Evolutionary conservation across 208 protist species (phyloP).

Genomic region (Crithidia sp.): DNA sequence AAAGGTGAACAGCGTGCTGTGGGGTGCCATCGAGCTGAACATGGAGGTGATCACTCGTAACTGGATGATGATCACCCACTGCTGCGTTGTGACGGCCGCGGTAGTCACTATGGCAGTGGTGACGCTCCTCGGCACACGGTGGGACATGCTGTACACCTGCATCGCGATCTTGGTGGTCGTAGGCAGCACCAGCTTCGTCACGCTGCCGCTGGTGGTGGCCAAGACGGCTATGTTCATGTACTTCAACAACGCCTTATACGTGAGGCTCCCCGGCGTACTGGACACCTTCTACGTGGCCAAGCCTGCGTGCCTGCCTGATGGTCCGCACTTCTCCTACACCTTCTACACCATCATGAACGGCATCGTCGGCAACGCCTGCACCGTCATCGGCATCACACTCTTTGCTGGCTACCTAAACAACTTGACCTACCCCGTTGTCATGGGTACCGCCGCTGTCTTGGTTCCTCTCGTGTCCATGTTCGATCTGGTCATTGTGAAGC

Average conservation of each 20-base stretch:
- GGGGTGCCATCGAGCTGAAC: constrained; percentile 38
- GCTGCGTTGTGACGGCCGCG: constrained; percentile 35
- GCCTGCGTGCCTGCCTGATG: constrained; percentile 52
- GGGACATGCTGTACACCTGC: constrained; percentile 37
- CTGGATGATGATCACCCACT: constrained; percentile 43
- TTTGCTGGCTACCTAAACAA: constrained; percentile 64
- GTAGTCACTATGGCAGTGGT: constrained; percentile 39
- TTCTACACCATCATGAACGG: constrained; percentile 64
- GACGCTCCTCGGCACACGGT: constrained; percentile 39
- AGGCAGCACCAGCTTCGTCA: constrained; percentile 28
- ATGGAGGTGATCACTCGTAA: constrained; percentile 28
- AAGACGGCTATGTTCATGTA: constrained; percentile 43
- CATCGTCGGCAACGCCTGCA: constrained; percentile 47
- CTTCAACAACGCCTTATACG: constrained; percentile 44
- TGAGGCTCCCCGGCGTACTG: constrained; percentile 58
- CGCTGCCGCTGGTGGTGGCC: constrained; percentile 45
- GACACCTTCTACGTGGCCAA: constrained; percentile 66
- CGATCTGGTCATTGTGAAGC: constrained; percentile 79
- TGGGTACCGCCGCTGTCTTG: constrained; percentile 63
- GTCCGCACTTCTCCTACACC: constrained; percentile 70
- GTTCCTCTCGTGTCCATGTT: constrained; percentile 57
- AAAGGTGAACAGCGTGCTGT: constrained; percentile 24
- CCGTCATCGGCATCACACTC: constrained; percentile 48
- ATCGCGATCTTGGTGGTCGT: constrained; percentile 27
- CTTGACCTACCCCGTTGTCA: constrained; percentile 57